Base-by-base conservation (phyloP, 2,329 filamentous ascomycete genomes). In the Sordariomycetes sp. region DNA sequence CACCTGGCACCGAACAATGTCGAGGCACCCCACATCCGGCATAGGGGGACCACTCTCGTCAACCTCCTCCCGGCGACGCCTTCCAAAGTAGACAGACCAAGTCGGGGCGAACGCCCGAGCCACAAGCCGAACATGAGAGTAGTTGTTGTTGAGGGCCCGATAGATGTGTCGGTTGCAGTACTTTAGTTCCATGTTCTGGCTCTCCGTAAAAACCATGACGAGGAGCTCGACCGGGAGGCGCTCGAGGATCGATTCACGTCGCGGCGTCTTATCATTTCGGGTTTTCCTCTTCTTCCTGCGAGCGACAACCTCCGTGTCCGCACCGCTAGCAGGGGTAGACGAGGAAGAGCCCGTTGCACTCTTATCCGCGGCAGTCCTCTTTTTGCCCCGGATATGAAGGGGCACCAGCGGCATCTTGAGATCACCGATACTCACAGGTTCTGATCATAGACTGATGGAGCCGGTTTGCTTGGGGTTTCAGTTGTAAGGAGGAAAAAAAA, bases 141-240 rank as follows among this genome's bases (percentile, higher is more conserved):
- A 45, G 10, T 51, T 52, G 28, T 53, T 52, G 10, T 78, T 80
- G 15, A 83, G 70, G 52, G 74, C 69, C 28, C 66, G 64, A 25
- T 77, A 76, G 34, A 83, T 67, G 35, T 70, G 65, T 12, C 65
- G 72, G 55, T 71, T 76, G 54, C 72, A 69, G 5, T 67, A 70
- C 0, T 77, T 71, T 1, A 83, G 68, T 55, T 74, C 69, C 53
- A 77, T 60, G 60, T 79, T 81, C 60, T 67, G 64, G 54, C 77
- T 80, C 56, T 75, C 66, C 60, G 77, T 65, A 57, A 81, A 74
- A 53, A 83, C 79, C 35, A 60, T 69, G 63, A 81, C 77, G 13
- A 82, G 70, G 25, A 82, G 68, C 64, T 82, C 80, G 7, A 73
- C 64, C 0, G 80, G 80, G 10, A 82, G 66, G 34, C 62, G 63